Conservation (phyloP, 2,329 filamentous ascomycete genomes). For the Tolypocladium capitatum region DNA sequence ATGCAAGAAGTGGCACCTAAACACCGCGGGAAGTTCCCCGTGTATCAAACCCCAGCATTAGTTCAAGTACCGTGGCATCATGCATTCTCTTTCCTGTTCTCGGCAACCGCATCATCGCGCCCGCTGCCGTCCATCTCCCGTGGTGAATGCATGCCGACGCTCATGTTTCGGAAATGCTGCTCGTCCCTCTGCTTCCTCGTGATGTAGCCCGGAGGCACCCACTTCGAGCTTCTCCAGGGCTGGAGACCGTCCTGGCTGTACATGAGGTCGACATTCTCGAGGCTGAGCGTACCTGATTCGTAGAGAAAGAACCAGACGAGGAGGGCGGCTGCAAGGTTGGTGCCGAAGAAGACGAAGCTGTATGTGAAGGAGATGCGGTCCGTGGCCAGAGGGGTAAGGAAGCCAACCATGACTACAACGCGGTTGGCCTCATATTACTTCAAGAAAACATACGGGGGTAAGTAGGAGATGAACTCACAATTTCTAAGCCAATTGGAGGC, state of each 20-base stretch:
- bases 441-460: too few species aligned
- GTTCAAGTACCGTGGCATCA: background rate
- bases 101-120: background rate
- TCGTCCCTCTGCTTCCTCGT: conserved; percentile 24
- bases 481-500: conserved; percentile 47
- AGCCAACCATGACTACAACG: conserved; percentile 43
- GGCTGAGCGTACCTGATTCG: conserved; percentile 48
- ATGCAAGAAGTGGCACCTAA: background rate
- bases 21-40: too few species aligned
- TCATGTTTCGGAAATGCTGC: conserved; percentile 10
- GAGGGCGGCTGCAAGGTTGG: conserved; percentile 42
- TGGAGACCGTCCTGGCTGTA: conserved; percentile 47
- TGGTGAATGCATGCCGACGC: background rate
- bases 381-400: conserved; percentile 56
- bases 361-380: conserved; percentile 47
- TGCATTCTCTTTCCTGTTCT: conserved; percentile 2
- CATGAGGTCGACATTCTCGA: conserved; percentile 63
- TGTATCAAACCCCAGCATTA: too few species aligned
- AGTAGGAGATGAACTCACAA: conserved; percentile 20
- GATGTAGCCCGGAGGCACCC: conserved; percentile 32
- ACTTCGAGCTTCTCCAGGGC: conserved; percentile 46
- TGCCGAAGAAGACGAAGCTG: conserved; percentile 53
- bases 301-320: conserved; percentile 59
- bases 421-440: conserved; percentile 3
- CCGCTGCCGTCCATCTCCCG: conserved; percentile 5